Evolutionary conservation across 495 filamentous ascomycete genomes (phyloP), one percentile per base, ranked within the genome.

Genomic region (Penicillium paradoxum): DNA sequence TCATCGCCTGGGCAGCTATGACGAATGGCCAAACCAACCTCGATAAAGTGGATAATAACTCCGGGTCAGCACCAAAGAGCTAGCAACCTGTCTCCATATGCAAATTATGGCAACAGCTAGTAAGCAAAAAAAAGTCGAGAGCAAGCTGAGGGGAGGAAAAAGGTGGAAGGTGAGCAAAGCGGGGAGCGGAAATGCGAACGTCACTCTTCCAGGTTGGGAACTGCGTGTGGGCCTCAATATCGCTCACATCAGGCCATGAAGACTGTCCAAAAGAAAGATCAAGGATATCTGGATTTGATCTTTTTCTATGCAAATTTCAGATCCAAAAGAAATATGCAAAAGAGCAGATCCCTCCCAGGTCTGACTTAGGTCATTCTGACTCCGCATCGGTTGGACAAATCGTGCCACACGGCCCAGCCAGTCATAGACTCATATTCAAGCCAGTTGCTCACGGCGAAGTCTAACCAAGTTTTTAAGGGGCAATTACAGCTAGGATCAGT

Each of bases 1-100:
- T 44, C 24, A 24, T 25, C 24, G 24, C 24, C 39, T 15, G 34
- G 45, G 29, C 45, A 33, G 24, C 24, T 27, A 54, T 30, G 48
- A 52, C 47, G 30, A n/a, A 49, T 29, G 7, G 7, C 34, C 11
- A 33, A 45, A 53, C 36, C 33, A 41, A 47, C 30, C 44, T 41
- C 13, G 18, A 34, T 29, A 4, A 22, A 45, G 29, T 30, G 42
- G n/a, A 18, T 49, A 30, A 51, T 22, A 17, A 51, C 38, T 49
- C 30, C 18, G 42, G 14, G 30, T 34, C 24, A 46, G 29, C 32
- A 52, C 14, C 49, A 53, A 22, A 27, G 3, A 34, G 13, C 37
- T 48, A 48, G 36, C 36, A 30, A 18, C 30, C 33, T 19, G n/a
- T 29, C 22, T 43, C 42, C 42, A 40, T 33, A 37, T 22, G 24